Evolutionary conservation across 108 stramenopile species (phyloP).

Genomic region (Skeletonema menzelii): DNA sequence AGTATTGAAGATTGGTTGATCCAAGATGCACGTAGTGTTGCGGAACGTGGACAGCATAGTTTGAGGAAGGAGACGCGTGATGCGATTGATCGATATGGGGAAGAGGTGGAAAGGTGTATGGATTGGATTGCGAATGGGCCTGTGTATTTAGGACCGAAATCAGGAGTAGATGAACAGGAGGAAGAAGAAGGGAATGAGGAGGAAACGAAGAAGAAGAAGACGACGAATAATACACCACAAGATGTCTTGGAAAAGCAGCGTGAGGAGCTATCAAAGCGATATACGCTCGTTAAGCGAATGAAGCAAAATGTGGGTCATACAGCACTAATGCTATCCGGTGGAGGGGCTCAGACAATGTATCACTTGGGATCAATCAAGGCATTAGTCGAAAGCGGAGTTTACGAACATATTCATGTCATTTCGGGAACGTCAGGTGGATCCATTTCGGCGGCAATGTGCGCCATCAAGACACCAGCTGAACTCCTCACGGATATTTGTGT

Average conservation of each 20-base stretch:
- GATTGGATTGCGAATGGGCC: constrained; percentile 60
- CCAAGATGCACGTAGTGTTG: constrained; percentile 70
- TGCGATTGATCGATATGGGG: constrained; percentile 65
- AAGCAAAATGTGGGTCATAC: constrained; percentile 90
- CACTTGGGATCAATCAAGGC: constrained; percentile 90
- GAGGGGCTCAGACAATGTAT: constrained; percentile 94
- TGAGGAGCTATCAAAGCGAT: constrained; percentile 64
- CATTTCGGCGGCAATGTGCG: constrained; percentile 92
- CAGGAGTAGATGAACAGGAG: neutral
- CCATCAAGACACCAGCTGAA: constrained; percentile 75
- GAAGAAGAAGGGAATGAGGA: neutral
- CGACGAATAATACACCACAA: neutral
- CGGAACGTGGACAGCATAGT: constrained; percentile 68
- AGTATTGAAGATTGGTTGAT: constrained; percentile 79
- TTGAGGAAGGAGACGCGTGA: constrained; percentile 61
- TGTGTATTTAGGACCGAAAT: constrained; percentile 15
- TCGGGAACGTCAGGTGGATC: constrained; percentile 90
- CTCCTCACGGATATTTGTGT: constrained; percentile 81
- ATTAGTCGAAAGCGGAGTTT: constrained; percentile 74
- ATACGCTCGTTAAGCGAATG: constrained; percentile 73
- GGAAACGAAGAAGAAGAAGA: neutral
- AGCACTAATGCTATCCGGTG: constrained; percentile 90
- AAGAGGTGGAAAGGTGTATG: constrained; percentile 75
- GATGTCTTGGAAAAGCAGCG: constrained; percentile 31
- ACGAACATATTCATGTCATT: constrained; percentile 84